Evolutionary conservation across 1,139 yeast species (phyloP).

Genomic region (Kodamaea suecica): DNA sequence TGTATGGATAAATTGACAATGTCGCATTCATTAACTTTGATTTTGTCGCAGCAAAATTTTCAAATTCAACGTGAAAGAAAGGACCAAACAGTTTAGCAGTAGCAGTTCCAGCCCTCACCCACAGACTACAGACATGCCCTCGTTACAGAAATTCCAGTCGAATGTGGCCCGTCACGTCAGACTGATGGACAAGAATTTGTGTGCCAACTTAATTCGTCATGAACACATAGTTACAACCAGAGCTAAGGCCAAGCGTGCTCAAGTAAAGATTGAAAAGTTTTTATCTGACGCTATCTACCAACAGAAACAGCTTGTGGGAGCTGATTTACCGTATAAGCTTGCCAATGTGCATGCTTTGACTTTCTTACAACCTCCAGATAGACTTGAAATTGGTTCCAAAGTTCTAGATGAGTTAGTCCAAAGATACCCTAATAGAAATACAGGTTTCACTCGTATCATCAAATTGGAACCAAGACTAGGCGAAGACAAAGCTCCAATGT

Average conservation of each 20-base stretch:
- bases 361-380: slow-evolving; percentile 42
- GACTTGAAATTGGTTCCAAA: slow-evolving; percentile 47
- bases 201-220: slow-evolving; percentile 46
- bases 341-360: slow-evolving; percentile 25
- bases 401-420: slow-evolving; percentile 61
- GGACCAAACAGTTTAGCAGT: no score
- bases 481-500: slow-evolving; percentile 90
- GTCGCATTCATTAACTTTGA: no score
- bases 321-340: slow-evolving; percentile 21
- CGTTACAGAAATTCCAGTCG: slow-evolving; percentile 42
- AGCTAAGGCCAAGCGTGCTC: slow-evolving; percentile 48
- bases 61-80: neutral
- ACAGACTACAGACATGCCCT: slow-evolving; percentile 30
- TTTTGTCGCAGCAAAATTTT: neutral
- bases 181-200: slow-evolving; percentile 46
- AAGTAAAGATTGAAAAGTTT: slow-evolving; percentile 42
- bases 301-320: slow-evolving; percentile 15
- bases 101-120: neutral
- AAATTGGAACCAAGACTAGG: slow-evolving; percentile 78
- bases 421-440: slow-evolving; percentile 60
- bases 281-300: slow-evolving; percentile 30
- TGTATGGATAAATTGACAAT: no score
- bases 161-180: slow-evolving; percentile 44
- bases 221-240: slow-evolving; percentile 45
- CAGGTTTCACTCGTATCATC: slow-evolving; percentile 86